phyloP scores from a whole-genome alignment of 2,329 filamentous ascomycete genomes.

The Metarhizium rileyi region DNA sequence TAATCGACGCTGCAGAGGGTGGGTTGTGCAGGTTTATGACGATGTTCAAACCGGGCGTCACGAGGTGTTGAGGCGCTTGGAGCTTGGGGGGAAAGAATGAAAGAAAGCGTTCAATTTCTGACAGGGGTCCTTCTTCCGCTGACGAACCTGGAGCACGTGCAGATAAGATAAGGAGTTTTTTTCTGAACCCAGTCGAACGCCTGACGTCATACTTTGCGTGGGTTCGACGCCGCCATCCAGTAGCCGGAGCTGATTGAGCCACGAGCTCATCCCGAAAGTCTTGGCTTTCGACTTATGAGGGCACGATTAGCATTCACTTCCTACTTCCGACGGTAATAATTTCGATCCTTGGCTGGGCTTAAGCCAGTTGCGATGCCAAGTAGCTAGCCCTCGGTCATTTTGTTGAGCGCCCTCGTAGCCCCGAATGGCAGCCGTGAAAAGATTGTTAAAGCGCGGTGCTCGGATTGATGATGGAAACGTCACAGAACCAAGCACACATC shows the following conservation, averaged over 20 bases:
- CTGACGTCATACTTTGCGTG: conserved; percentile 3
- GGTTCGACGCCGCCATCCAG: not conserved
- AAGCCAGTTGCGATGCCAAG: no score
- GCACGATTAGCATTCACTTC: not conserved
- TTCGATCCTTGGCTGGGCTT: not conserved
- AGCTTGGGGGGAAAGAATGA: not conserved
- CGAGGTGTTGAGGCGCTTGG: not conserved
- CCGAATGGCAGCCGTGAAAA: no score
- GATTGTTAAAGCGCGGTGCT: no score
- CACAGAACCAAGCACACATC: no score
- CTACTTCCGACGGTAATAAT: not conserved
- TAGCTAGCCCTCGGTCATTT: no score
- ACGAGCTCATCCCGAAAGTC: not conserved
- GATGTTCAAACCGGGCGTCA: not conserved
- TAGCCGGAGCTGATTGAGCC: not conserved
- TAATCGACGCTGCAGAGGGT: not conserved
- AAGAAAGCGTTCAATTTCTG: not conserved
- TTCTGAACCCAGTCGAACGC: not conserved
- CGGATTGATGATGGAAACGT: no score
- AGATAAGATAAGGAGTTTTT: conserved; percentile 7
- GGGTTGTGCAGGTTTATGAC: not conserved
- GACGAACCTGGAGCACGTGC: not conserved
- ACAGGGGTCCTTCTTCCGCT: not conserved
- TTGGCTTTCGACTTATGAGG: not conserved
- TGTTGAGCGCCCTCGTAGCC: not conserved